These are phyloP conservation scores for Fusarium neocosmosporiellum DNA, from an alignment of 2,329 filamentous ascomycete genomes.

Conservation along the genomic window DNA sequence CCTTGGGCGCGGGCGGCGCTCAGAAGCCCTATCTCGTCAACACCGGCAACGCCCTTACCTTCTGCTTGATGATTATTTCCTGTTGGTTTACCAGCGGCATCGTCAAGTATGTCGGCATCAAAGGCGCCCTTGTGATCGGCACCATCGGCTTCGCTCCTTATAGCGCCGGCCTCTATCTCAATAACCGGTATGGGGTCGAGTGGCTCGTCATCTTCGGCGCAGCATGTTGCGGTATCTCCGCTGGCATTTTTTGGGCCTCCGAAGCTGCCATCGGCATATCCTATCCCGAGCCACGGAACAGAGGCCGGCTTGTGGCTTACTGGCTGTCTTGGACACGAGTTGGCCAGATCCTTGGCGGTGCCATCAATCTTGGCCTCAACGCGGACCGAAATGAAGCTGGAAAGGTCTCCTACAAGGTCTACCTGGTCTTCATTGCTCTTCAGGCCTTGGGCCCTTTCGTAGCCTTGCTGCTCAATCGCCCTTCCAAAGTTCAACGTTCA, in stretches of 20 bases:
- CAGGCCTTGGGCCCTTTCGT: constrained; percentile 71
- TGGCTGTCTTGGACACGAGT: constrained; percentile 71
- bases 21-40: constrained; percentile 74
- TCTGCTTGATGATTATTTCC: constrained; percentile 57
- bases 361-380: constrained; percentile 74
- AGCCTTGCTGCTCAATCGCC: constrained; percentile 67
- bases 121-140: constrained; percentile 54
- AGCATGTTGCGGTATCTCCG: constrained; percentile 54
- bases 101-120: constrained; percentile 43
- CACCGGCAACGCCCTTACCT: constrained; percentile 62
- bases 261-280: constrained; percentile 58
- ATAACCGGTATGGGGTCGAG: constrained; percentile 56
- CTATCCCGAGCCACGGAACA: constrained; percentile 74
- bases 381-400: constrained; percentile 63
- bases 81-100: constrained; percentile 60
- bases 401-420: constrained; percentile 73
- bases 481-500: constrained; percentile 68
- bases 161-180: constrained; percentile 56
- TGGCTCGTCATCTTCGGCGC: constrained; percentile 59
- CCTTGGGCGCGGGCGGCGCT: constrained; percentile 56
- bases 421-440: constrained; percentile 73
- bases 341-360: constrained; percentile 66
- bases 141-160: constrained; percentile 58
- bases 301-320: constrained; percentile 69
- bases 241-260: constrained; percentile 51